Conservation (phyloP, 179 eudicot genomes). For the Silene noctiflora region DNA sequence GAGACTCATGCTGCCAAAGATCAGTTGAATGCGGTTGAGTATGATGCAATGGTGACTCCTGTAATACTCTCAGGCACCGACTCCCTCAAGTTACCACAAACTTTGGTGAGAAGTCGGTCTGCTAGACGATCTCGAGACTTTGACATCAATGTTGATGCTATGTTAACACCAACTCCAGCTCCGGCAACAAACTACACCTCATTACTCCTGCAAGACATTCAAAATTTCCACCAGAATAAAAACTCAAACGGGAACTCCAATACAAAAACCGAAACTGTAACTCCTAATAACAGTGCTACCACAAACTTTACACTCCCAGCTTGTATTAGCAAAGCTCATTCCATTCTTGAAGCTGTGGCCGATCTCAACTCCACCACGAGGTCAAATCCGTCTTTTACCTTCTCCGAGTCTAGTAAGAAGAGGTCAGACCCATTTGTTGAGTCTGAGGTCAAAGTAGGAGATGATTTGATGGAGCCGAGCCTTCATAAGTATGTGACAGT, state of each 20-base stretch:
- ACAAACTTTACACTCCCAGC: slow-evolving; percentile 54
- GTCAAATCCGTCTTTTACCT: slow-evolving; percentile 13
- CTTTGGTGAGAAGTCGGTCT: slow-evolving; percentile 62
- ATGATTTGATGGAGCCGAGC: slow-evolving; percentile 71
- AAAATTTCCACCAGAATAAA: slow-evolving; percentile 79
- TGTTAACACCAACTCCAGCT: slow-evolving; percentile 42
- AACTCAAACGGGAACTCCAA: slow-evolving; percentile 20
- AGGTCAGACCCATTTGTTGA: slow-evolving; percentile 48
- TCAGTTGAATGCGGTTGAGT: slow-evolving; percentile 22
- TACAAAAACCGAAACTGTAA: slow-evolving; percentile 3
- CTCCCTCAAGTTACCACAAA: slow-evolving; percentile 44
- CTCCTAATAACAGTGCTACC: slow-evolving; percentile 19
- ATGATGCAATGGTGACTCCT: slow-evolving; percentile 40
- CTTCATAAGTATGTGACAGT: slow-evolving; percentile 85
- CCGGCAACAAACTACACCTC: slow-evolving; percentile 58
- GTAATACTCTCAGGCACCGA: slow-evolving; percentile 43
- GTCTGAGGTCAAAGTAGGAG: slow-evolving; percentile 51
- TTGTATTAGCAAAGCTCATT: slow-evolving; percentile 65
- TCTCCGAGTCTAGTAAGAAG: slow-evolving; percentile 29
- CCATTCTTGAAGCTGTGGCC: slow-evolving; percentile 87
- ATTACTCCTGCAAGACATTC: slow-evolving; percentile 77
- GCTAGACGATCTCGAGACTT: slow-evolving; percentile 77
- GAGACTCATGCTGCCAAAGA: slow-evolving; percentile 24
- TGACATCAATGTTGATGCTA: slow-evolving; percentile 59
- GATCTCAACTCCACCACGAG: slow-evolving; percentile 73